Evolutionary conservation across 1,139 yeast species (phyloP).

Genomic region (Martiniozyma asiatica): DNA sequence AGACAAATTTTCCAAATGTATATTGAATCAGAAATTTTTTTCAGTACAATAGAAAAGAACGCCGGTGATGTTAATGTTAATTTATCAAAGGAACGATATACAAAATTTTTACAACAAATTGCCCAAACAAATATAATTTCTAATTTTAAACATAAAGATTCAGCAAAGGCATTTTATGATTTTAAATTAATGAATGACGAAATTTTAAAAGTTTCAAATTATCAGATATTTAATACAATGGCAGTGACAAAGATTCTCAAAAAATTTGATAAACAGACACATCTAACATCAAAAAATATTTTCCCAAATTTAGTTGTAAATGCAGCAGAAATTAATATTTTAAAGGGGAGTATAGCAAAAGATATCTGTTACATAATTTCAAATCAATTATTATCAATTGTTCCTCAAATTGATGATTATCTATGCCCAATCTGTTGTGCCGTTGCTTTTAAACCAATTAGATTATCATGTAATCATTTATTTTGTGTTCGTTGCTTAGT

Average conservation of each 20-base stretch:
- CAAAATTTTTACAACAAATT: constrained; percentile 33
- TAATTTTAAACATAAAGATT: constrained; percentile 37
- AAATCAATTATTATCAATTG: constrained; percentile 37
- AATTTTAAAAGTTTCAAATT: constrained; percentile 45
- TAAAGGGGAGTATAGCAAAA: constrained; percentile 41
- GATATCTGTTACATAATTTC: constrained; percentile 47
- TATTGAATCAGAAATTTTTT: constrained; percentile 55
- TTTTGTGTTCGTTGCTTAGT: constrained; percentile 66
- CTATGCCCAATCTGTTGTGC: constrained; percentile 62
- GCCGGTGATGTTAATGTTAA: constrained; percentile 29
- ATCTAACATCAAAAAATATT: constrained; percentile 35
- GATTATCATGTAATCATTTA: constrained; percentile 49
- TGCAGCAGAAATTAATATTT: constrained; percentile 19
- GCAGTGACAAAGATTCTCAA: constrained; percentile 60
- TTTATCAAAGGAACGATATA: constrained; percentile 25
- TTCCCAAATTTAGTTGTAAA: constrained; percentile 33
- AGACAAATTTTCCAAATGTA: constrained; percentile 54
- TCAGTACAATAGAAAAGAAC: constrained; percentile 39
- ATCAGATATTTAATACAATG: constrained; percentile 48
- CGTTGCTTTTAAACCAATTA: constrained; percentile 60
- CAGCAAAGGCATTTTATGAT: constrained; percentile 33
- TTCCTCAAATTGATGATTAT: constrained; percentile 68
- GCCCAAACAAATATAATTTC: constrained; percentile 26
- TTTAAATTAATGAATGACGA: constrained; percentile 45
- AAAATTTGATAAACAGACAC: constrained; percentile 64